These are phyloP conservation scores for Pneumocystis jirovecii DNA, from an alignment of 1,139 yeast genomes.

Conservation along the genomic window DNA sequence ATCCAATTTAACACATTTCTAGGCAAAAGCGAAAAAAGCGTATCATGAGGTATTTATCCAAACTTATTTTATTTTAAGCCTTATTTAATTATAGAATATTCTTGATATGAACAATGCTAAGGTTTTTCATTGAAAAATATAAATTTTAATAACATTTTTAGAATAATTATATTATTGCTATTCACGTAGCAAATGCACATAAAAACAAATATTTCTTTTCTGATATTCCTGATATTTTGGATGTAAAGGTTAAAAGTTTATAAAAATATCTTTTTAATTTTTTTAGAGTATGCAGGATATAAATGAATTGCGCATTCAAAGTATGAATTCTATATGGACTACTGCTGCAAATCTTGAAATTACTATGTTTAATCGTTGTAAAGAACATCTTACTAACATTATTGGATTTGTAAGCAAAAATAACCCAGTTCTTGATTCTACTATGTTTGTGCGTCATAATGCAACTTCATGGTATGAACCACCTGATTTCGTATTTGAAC, in stretches of 20 bases:
- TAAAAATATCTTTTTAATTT: not conserved
- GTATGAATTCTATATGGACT: constrained; percentile 54
- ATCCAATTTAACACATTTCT: not conserved
- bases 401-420: constrained; percentile 52
- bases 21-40: constrained; percentile 14
- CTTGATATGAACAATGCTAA: constrained; percentile 74
- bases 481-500: constrained; percentile 64
- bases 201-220: constrained; percentile 89
- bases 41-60: not conserved
- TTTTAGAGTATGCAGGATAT: constrained; percentile 58
- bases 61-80: not conserved
- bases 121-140: constrained; percentile 1
- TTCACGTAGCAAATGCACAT: constrained; percentile 73
- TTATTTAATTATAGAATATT: constrained; percentile 32
- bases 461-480: constrained; percentile 69
- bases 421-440: constrained; percentile 58
- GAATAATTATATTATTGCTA: constrained; percentile 64
- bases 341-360: constrained; percentile 53
- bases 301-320: constrained; percentile 62
- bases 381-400: constrained; percentile 30
- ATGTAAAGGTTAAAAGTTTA: not conserved
- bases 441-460: constrained; percentile 90
- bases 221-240: constrained; percentile 83
- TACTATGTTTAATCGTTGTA: constrained; percentile 38
- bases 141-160: constrained; percentile 1